Evolutionary conservation across 148 eudicot genomes (phyloP), one percentile per base, ranked within the genome.

Genomic region (Chenopodium berlandieri): DNA sequence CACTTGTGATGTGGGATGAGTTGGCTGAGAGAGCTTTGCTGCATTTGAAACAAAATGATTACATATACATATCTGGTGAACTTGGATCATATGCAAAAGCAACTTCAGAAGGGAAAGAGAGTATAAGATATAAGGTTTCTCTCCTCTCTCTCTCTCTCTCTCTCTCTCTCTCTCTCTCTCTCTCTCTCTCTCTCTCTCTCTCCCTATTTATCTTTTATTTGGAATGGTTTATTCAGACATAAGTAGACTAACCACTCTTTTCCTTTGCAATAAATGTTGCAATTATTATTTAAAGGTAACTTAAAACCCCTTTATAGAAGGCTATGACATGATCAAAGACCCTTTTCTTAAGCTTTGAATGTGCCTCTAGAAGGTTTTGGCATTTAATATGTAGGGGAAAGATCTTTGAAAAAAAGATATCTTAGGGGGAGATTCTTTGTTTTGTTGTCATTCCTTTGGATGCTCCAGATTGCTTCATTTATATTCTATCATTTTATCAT

Each of bases 11-110:
- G 90, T 83, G 90, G 97, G 83, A 73, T 75, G 87, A 88, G 72
- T 86, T 93, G 84, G 97, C 95, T 25, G 86, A 88, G 77, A 81
- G 82, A 77, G 91, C 92, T 52, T 62, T 86, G 63, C 80, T 84
- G 32, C 93, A 93, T 90, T 69, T 94, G 82, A 91, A 91, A 79
- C 86, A 77, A 63, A 72, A 88, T 68, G 97, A 94, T 79, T 87
- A 78, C 76, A 82, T 94, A 46, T 93, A 89, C 77, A 92, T 94
- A 78, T 89, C 94, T 34, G 97, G 98, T 65, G 82, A 73, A 71
- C 83, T 94, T 10, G 82, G 79, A 62, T 90, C 92, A 71, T 87
- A 78, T 68, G 75, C 77, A 34, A 88, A 81, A 79, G 58, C 30
- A 58, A 85, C 68, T 71, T 79, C 67, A 52, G 65, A 89, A 37